These are phyloP conservation scores for Trypanosoma mega DNA, from an alignment of 208 protist genomes.

Conservation along the genomic window DNA sequence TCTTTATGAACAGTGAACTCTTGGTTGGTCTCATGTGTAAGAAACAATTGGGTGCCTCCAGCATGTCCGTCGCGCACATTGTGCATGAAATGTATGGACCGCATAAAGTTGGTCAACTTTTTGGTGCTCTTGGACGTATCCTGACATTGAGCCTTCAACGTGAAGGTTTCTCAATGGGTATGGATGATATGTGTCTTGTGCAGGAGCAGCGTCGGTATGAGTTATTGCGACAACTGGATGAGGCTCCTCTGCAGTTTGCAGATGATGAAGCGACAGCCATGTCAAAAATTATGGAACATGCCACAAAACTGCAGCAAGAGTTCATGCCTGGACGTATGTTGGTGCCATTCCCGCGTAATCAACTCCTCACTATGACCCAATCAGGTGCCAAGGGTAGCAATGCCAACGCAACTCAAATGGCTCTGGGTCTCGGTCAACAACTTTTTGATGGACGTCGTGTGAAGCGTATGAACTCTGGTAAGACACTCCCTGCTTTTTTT, in stretches of 20 bases:
- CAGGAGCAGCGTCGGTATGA: conserved; percentile 56
- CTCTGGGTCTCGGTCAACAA: conserved; percentile 96
- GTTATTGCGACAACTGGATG: conserved; percentile 82
- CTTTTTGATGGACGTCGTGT: conserved; percentile 98
- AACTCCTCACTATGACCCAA: conserved; percentile 98
- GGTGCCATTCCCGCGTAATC: conserved; percentile 97
- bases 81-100: conserved; percentile 98
- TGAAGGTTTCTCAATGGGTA: conserved; percentile 97
- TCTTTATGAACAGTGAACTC: conserved; percentile 94
- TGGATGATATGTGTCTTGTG: conserved; percentile 97
- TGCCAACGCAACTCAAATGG: conserved; percentile 99
- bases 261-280: conserved; percentile 82
- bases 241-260: conserved; percentile 59
- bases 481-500: conserved; percentile 95
- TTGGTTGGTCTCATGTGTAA: conserved; percentile 98
- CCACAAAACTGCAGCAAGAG: conserved; percentile 85
- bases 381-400: conserved; percentile 98
- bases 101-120: conserved; percentile 90
- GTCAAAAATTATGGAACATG: conserved; percentile 72
- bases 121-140: conserved; percentile 95
- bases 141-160: conserved; percentile 95
- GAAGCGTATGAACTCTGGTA: conserved; percentile 95
- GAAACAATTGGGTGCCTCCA: conserved; percentile 89
- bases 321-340: conserved; percentile 88
- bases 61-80: conserved; percentile 92